Evolutionary conservation across 306 rosid species (phyloP), one percentile per base, ranked within the genome.

Genomic region (Benincasa hispida): DNA sequence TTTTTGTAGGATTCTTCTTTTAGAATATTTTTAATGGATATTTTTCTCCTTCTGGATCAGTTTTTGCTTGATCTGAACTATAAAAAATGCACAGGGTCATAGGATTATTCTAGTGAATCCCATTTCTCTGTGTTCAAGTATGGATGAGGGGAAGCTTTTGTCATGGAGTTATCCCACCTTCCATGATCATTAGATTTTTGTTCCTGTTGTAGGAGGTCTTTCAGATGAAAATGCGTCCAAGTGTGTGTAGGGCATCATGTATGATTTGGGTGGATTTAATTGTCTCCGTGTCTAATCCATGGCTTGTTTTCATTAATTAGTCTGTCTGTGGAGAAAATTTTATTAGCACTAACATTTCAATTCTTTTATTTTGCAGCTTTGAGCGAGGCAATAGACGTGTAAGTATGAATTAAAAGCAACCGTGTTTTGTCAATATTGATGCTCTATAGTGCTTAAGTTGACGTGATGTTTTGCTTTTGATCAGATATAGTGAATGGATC

Each of bases 401-500:
- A 84, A 90, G 94, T 86, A 21, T 8, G 39, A 45, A 3, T 18
- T 21, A 3, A 37, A 47, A 13, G 0, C 14, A 0, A 50, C 60
- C 24, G 11, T 48, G 19, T 24, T 39, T 42, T 25, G 21, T 12
- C 5, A 25, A 62, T 19, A 19, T 62, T 63, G 51, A 9, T 56
- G 45, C 32, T 13, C 32, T 42, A 51, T 22, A 34, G 65, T 75
- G 25, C 34, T 17, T 72, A 22, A 5, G 32, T 76, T 75, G 45
- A 27, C 57, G 2, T 39, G 24, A 34, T 18, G 18, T 66, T 34
- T 45, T 45, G 50, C 50, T 45, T 78, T 34, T 50, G n/a, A 83
- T 74, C 89, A 92, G 98, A 90, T 92, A 92, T 78, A 92, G 94
- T 0, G 98, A 92, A 84, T 92, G 98, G 98, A 92, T 92, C 67